Evolutionary conservation across 2,329 filamentous ascomycete genomes (phyloP), one percentile per base, ranked within the genome.

Genomic region (Magnaporthiopsis incrustans): DNA sequence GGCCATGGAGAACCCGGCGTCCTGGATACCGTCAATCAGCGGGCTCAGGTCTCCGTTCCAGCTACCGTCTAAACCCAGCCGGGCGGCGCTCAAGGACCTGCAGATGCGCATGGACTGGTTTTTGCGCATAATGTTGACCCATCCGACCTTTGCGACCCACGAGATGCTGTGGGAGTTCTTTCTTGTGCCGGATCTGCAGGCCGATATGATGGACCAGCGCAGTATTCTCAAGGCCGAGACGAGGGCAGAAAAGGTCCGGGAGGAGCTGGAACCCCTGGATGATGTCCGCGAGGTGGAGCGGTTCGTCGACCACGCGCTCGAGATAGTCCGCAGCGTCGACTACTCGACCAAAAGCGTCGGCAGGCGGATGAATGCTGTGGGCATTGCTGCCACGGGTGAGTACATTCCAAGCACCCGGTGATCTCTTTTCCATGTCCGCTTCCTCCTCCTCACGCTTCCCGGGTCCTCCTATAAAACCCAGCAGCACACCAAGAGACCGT

Each of bases 81-180:
- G 94, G 60, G 88, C 93, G 0, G 85, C 97, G 5, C 79, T 99
- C 56, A 89, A 92, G 67, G 92, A 98, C 70, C 89, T 93, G 62
- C 96, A 99, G 73, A 79, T 92, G 59, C 87, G 89, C 22, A 86
- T 97, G 26, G 92, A 99, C 75, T 89, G 87, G 69, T 97, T 98
- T 70, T 78, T 99, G 69, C 91, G 91, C 68, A 91, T 92, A 25
- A 83, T 99, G 67, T 82, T 99, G 32, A 82, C 85, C 11, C 95
- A 99, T 72, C 90, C 94, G 4, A 98, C 95, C 0, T 97, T 99
- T 73, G 85, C 92, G 0, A 97, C 91, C 0, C 96, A 99, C 72
- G 95, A 99, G 77, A 92, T 98, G 84, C 83, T 99, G 2, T 99
- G 95, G 96, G 95, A 99, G 71, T 99, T 99, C 77, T 97, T 99